A percentile compares a stretch with the other conserved stretches of the same genome.
phyloP scores from a whole-genome alignment of 768 basidiomycete species.

The Trametopsis cervina region DNA sequence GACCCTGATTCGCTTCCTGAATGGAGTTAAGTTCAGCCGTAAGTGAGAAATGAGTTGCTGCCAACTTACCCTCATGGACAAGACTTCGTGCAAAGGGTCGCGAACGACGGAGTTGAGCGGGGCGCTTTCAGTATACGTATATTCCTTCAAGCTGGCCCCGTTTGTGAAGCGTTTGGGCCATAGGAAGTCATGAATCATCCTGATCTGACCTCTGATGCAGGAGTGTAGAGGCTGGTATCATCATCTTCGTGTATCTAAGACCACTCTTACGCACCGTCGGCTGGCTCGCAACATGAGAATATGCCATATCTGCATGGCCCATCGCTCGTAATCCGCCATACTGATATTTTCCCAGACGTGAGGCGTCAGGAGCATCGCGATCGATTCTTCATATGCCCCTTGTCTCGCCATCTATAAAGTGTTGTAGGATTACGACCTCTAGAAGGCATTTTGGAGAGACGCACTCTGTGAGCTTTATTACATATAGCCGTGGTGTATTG shows the following conservation, averaged over 20 bases:
- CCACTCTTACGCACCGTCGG: conserved; percentile 62
- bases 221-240: too few species aligned
- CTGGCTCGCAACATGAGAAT: conserved; percentile 60
- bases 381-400: conserved; percentile 56
- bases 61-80: conserved; percentile 32
- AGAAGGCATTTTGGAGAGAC: background rate
- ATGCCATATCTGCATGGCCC: conserved; percentile 78
- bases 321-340: conserved; percentile 57
- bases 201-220: conserved; percentile 37
- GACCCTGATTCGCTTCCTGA: conserved; percentile 60
- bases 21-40: background rate
- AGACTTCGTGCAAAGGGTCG: conserved; percentile 36
- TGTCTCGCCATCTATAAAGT: conserved; percentile 68
- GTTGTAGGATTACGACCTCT: background rate
- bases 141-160: conserved; percentile 47
- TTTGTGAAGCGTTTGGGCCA: conserved; percentile 52
- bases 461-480: conserved; percentile 65
- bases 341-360: conserved; percentile 63
- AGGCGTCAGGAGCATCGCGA: conserved; percentile 59
- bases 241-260: too few species aligned
- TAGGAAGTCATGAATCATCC: conserved; percentile 60
- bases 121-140: conserved; percentile 38
- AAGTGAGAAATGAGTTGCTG: background rate
- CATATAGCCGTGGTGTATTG: conserved; percentile 53
- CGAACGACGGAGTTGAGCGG: conserved; percentile 31